phyloP scores from a whole-genome alignment of 2,329 filamentous ascomycete genomes.

The Talaromyces sp. region DNA sequence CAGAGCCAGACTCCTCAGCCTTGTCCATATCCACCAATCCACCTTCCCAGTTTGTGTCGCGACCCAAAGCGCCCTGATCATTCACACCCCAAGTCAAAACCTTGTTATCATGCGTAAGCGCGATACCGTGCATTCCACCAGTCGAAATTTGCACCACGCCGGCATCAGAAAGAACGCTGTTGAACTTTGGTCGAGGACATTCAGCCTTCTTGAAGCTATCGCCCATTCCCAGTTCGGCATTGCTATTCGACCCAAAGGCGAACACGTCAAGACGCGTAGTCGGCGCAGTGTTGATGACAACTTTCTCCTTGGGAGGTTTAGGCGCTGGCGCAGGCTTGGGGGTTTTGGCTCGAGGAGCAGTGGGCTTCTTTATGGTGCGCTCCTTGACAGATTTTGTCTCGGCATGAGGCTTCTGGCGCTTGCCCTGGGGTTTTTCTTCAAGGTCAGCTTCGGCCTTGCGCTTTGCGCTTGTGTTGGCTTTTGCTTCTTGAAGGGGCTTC shows the following conservation, averaged over 20 bases:
- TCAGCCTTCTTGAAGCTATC: conserved; percentile 57
- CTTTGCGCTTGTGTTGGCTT: conserved; percentile 18
- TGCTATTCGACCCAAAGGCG: conserved; percentile 69
- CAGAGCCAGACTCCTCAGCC: conserved; percentile 52
- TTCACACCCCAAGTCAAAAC: conserved; percentile 80
- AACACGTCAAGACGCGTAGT: conserved; percentile 59
- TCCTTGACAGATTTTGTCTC: conserved; percentile 4
- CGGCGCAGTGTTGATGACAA: conserved; percentile 56
- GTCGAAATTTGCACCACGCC: conserved; percentile 66
- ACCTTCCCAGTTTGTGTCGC: conserved; percentile 64
- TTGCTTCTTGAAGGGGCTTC: conserved; percentile 17
- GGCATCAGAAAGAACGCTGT: conserved; percentile 54
- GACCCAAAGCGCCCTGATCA: conserved; percentile 69
- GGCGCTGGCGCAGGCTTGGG: conserved; percentile 14
- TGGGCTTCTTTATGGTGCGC: conserved; percentile 13
- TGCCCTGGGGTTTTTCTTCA: conserved; percentile 16
- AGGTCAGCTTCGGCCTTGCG: conserved; percentile 17
- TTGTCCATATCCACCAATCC: conserved; percentile 52
- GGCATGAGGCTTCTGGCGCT: conserved; percentile 15
- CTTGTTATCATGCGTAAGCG: conserved; percentile 69
- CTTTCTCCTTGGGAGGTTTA: conserved; percentile 21
- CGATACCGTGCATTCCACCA: conserved; percentile 72
- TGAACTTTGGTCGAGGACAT: conserved; percentile 65
- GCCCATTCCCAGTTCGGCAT: conserved; percentile 74
- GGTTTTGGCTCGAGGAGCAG: conserved; percentile 3